Conservation (phyloP, 768 basidiomycete genomes). For the Kwoniella shandongensis region DNA sequence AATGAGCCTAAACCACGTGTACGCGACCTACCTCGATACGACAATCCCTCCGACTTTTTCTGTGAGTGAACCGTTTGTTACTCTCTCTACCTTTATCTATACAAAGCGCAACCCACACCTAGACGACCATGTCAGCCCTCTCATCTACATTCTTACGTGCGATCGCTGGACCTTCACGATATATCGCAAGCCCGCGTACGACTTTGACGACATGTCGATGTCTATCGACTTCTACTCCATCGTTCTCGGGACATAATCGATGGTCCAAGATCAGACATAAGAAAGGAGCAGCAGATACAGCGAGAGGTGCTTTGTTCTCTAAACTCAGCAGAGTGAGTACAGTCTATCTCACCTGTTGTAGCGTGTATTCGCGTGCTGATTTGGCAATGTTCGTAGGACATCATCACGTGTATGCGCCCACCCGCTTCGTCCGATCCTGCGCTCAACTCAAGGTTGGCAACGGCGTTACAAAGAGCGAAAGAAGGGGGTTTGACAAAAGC, state of each 20-base stretch:
- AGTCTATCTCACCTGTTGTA: neutral
- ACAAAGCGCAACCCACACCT: too few species aligned
- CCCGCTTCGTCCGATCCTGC: slow-evolving; percentile 40
- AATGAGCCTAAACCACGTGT: too few species aligned
- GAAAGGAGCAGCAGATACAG: slow-evolving; percentile 49
- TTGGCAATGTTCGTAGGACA: slow-evolving; percentile 33
- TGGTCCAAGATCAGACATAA: slow-evolving; percentile 53
- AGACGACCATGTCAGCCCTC: too few species aligned
- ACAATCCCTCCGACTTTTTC: too few species aligned
- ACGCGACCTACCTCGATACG: too few species aligned
- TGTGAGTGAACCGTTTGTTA: too few species aligned
- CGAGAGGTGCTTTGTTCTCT: slow-evolving; percentile 37
- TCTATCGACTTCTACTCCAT: slow-evolving; percentile 1
- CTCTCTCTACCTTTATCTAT: too few species aligned
- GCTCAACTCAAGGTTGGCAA: slow-evolving; percentile 39
- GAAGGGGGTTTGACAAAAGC: slow-evolving; percentile 44
- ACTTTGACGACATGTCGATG: neutral
- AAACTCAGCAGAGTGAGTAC: slow-evolving; percentile 38
- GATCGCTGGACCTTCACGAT: slow-evolving; percentile 4
- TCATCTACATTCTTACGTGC: neutral
- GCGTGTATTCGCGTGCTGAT: neutral
- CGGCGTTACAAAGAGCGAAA: slow-evolving; percentile 41
- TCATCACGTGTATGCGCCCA: slow-evolving; percentile 40
- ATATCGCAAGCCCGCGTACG: neutral
- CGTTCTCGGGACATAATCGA: slow-evolving; percentile 41